Evolutionary conservation across 768 basidiomycete species (phyloP).

Genomic region (Termitomyces sp.): DNA sequence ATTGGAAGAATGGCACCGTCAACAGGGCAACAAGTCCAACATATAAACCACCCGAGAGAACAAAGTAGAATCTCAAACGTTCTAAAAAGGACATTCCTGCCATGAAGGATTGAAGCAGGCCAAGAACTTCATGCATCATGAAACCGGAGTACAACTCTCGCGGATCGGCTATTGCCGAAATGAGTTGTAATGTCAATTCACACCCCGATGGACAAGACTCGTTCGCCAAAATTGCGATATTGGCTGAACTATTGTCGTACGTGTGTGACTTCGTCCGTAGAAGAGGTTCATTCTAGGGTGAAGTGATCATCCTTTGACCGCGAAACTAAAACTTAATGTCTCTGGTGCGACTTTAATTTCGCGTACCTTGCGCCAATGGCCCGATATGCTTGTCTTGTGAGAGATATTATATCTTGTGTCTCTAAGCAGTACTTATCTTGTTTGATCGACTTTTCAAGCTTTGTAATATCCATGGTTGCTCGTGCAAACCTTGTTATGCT

Average conservation of each 20-base stretch:
- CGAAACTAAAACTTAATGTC: not conserved
- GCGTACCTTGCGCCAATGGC: not conserved
- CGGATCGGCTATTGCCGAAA: not conserved
- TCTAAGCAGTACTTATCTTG: not conserved
- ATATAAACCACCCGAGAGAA: slow-evolving; percentile 49
- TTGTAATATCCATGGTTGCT: too few species aligned
- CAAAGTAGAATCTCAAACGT: slow-evolving; percentile 25
- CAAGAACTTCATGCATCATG: too few species aligned
- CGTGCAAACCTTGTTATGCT: too few species aligned
- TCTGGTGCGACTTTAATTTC: not conserved
- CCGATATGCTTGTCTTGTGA: not conserved
- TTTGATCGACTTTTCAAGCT: not conserved
- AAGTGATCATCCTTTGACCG: not conserved
- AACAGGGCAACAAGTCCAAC: slow-evolving; percentile 44
- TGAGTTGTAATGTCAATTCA: too few species aligned
- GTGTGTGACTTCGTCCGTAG: too few species aligned
- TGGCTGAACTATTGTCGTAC: too few species aligned
- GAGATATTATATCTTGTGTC: not conserved
- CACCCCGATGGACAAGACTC: too few species aligned
- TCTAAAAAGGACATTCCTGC: slow-evolving; percentile 2
- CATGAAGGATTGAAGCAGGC: not conserved
- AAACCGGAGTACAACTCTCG: too few species aligned
- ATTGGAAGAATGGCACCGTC: slow-evolving; percentile 59
- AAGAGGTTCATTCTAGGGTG: not conserved
- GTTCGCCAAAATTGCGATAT: too few species aligned